Evolutionary conservation across 805 yeast species (phyloP).

Genomic region (Wickerhamiella domercqiae): DNA sequence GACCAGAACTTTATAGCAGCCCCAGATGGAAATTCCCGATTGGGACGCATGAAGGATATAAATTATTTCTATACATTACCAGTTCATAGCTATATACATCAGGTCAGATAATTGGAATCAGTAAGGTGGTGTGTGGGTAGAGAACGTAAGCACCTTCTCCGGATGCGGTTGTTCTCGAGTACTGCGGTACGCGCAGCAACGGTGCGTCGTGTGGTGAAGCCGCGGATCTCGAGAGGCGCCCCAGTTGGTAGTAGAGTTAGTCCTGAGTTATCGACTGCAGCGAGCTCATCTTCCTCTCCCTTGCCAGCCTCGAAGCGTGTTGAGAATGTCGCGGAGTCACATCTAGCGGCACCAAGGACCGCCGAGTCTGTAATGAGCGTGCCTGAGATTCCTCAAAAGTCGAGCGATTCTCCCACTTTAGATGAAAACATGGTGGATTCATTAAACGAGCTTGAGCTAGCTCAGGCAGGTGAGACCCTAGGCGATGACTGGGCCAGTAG

Average conservation of each 20-base stretch:
- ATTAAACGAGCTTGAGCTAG: background rate
- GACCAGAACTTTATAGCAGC: no score
- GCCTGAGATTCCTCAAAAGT: conserved; percentile 2
- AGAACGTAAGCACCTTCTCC: no score
- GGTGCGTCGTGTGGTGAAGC: background rate
- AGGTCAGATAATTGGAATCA: no score
- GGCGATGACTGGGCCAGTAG: conserved; percentile 65
- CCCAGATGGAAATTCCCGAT: no score
- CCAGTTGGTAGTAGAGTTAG: background rate
- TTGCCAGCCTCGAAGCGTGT: background rate
- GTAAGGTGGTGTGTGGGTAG: no score
- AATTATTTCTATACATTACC: no score
- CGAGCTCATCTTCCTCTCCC: background rate
- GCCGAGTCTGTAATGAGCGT: no score
- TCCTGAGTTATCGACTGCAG: conserved; percentile 1
- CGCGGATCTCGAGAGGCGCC: background rate
- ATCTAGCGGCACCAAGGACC: no score
- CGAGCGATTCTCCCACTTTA: background rate
- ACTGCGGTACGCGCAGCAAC: background rate
- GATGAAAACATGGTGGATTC: conserved; percentile 5
- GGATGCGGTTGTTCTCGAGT: no score
- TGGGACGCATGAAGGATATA: no score
- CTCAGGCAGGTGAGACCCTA: conserved; percentile 4
- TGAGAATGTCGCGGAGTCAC: no score
- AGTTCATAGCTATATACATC: no score